These are phyloP conservation scores for Diddensiella santjacobensis DNA, from an alignment of 805 yeast genomes.

Conservation along the genomic window DNA sequence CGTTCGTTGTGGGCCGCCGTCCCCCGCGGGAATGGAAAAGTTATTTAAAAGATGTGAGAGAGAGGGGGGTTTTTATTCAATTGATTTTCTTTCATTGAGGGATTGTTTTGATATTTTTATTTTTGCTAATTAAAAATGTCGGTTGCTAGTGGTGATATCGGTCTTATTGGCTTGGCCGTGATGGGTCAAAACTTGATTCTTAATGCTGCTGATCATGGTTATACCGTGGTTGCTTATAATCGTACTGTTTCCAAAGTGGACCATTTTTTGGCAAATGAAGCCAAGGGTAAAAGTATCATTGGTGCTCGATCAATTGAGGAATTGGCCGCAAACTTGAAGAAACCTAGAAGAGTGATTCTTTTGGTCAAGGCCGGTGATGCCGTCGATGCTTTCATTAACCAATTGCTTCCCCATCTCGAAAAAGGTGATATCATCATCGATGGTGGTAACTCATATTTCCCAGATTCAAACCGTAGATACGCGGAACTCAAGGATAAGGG, in stretches of 20 bases:
- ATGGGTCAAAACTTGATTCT: slow-evolving; percentile 96
- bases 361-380: slow-evolving; percentile 96
- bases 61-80: not conserved
- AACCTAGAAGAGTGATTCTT: slow-evolving; percentile 92
- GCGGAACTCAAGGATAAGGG: slow-evolving; percentile 85
- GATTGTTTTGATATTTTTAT: not conserved
- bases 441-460: slow-evolving; percentile 99
- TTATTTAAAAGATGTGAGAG: too few species aligned
- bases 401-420: slow-evolving; percentile 86
- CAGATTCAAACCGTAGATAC: slow-evolving; percentile 96
- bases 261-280: slow-evolving; percentile 88
- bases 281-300: slow-evolving; percentile 89
- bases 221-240: slow-evolving; percentile 97
- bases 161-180: slow-evolving; percentile 98
- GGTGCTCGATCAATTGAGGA: slow-evolving; percentile 94
- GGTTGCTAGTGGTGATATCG: slow-evolving; percentile 55
- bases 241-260: slow-evolving; percentile 96
- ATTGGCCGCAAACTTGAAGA: slow-evolving; percentile 81
- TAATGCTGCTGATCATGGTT: slow-evolving; percentile 98
- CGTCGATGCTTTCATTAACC: slow-evolving; percentile 86
- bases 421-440: slow-evolving; percentile 97
- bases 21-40: not conserved
- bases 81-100: slow-evolving; percentile 5
- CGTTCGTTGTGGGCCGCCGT: too few species aligned
- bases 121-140: slow-evolving; percentile 8